These are phyloP conservation scores for Diaporthe helianthi DNA, from an alignment of 2,329 filamentous ascomycete species.

Conservation along the genomic window DNA sequence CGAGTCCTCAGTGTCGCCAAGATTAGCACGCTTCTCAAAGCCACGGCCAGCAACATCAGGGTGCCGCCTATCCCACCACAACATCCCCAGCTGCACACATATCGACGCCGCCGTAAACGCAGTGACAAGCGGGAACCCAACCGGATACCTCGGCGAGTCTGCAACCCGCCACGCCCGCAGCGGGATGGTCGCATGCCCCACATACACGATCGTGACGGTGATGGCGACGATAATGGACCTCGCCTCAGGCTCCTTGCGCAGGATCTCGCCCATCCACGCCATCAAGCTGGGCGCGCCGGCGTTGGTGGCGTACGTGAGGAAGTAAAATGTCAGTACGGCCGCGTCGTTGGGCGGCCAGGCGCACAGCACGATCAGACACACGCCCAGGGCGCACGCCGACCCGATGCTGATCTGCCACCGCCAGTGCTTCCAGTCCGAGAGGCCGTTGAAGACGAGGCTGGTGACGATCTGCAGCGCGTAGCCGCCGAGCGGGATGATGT, in stretches of 20 bases:
- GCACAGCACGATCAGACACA: constrained; percentile 45
- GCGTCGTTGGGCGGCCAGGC: constrained; percentile 44
- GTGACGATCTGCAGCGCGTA: constrained; percentile 44
- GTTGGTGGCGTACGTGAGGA: constrained; percentile 45
- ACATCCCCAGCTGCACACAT: constrained; percentile 9
- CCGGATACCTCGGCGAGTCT: constrained; percentile 46
- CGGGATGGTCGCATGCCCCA: constrained; percentile 49
- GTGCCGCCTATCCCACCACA: constrained; percentile 12
- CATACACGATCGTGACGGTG: constrained; percentile 48
- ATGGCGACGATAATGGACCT: constrained; percentile 46
- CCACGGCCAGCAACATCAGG: not conserved
- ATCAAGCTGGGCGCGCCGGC: constrained; percentile 45
- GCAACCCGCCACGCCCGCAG: constrained; percentile 46
- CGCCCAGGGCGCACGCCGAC: constrained; percentile 40
- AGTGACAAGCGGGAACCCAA: constrained; percentile 47
- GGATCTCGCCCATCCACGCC: constrained; percentile 45
- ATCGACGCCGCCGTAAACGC: constrained; percentile 38
- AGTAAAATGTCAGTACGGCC: constrained; percentile 46
- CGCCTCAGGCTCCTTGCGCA: constrained; percentile 47
- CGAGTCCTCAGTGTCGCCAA: not conserved
- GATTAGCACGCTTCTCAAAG: not conserved
- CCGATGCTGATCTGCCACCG: constrained; percentile 48
- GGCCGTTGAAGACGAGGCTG: constrained; percentile 45
- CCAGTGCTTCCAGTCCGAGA: constrained; percentile 49
- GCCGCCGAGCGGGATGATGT: constrained; percentile 39